Evolutionary conservation across 352 stramenopile species (phyloP), one percentile per base, ranked within the genome.

Genomic region (Globisporangium iwayamae): DNA sequence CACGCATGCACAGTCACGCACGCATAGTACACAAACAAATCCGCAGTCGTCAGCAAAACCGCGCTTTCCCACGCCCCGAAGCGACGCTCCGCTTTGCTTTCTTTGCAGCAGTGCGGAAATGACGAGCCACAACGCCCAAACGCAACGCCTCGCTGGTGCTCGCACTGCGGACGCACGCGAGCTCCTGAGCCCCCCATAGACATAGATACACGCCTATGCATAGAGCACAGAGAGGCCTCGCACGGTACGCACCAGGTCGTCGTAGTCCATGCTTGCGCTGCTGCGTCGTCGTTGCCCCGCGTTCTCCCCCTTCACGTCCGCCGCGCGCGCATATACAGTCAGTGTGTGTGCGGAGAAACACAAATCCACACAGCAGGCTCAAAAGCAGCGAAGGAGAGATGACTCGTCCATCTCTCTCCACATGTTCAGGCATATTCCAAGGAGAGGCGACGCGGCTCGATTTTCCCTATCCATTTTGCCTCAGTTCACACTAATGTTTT

Each of bases 221-320:
- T 14, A 2, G 18, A 5, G 6, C 13, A 34, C 22, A 14, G 36
- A 41, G 36, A 25, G 28, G 11, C 13, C 9, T 20, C 16, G 36
- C 9, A 18, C 22, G 11, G 47, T 54, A 55, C 56, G 56, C 54
- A 62, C 56, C 56, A 62, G 56, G 16, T 57, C 52, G 39, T 55
- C 56, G 39, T 62, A 62, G 56, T 62, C 48, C 56, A 62, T 62
- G 54, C 54, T 60, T 60, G 36, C 25, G 36, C 54, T n/a, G n/a
- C 54, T n/a, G n/a, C 54, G 54, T 60, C 38, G 54, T 60, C 38
- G 54, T 60, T 45, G 54, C 43, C 54, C 55, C 32, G 22, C 22
- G 55, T 39, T 51, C 28, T 25, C 55, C 54, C 55, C 39, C 38
- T 34, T 61, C 55, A 41, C 41, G 56, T 61, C 56, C 56, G 28